Evolutionary conservation across 768 basidiomycete species (phyloP), one percentile per base, ranked within the genome.

Genomic region (Roridomyces roridus): DNA sequence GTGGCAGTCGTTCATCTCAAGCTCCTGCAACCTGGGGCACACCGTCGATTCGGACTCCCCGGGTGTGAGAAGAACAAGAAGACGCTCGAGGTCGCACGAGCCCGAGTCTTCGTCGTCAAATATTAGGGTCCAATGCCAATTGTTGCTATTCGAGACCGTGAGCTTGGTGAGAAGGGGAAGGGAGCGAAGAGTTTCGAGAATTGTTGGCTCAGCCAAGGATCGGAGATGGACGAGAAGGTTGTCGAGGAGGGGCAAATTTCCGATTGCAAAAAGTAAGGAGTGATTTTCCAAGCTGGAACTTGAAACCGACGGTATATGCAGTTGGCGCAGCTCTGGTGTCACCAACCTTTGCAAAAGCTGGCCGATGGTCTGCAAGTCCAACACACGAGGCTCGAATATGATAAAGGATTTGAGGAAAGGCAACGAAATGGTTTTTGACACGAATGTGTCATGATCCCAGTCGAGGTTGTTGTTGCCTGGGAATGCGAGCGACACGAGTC

Each of bases 401-500:
- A 44, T 29, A 14, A 51, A 51, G 4, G 51, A 24, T 44, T 25
- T 11, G 14, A 51, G 41, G 42, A 25, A 51, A 24, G 51, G 41
- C 11, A 51, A 15, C 15, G 31, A 25, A 17, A 51, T 11, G 7
- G 29, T 1, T 14, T 15, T n/a, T 9, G 40, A n/a, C n/a, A n/a
- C n/a, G n/a, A n/a, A 51, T n/a, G n/a, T n/a, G n/a, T n/a, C n/a
- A n/a, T n/a, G n/a, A n/a, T n/a, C n/a, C n/a, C n/a, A n/a, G n/a
- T n/a, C n/a, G n/a, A n/a, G n/a, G n/a, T n/a, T n/a, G n/a, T n/a
- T 18, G 12, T 35, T n/a, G 18, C 7, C 3, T 25, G 51, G n/a
- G n/a, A n/a, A n/a, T n/a, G n/a, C n/a, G n/a, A 51, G 44, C 3
- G 51, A 51, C 7, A 44, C 15, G n/a, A 51, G 41, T 24, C 26